These are phyloP conservation scores for Eruca vesicaria DNA, from an alignment of 441 rosid genomes.

Conservation along the genomic window DNA sequence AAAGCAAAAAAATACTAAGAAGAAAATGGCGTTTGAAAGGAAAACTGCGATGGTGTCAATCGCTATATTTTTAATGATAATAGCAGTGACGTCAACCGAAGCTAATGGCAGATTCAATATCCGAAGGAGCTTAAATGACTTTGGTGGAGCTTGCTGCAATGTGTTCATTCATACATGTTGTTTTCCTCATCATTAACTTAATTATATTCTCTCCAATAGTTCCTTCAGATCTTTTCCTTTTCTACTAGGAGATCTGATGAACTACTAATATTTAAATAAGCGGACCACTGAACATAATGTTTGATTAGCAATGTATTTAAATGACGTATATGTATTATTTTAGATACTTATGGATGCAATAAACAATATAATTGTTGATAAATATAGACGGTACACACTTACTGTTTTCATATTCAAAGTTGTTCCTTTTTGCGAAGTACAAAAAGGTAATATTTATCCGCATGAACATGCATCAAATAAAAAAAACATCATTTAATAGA, in stretches of 20 bases:
- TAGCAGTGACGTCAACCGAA: background rate
- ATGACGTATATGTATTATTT: background rate
- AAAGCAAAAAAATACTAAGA: background rate
- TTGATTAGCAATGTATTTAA: constrained; percentile 6
- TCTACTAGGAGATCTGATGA: background rate
- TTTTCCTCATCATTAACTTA: constrained; percentile 20
- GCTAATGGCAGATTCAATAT: background rate
- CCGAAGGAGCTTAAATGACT: constrained; percentile 25
- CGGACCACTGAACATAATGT: background rate
- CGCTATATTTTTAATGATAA: background rate
- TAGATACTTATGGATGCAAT: background rate
- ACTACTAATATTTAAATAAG: background rate
- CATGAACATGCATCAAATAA: background rate
- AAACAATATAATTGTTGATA: background rate
- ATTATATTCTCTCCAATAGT: background rate
- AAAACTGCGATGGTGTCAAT: background rate
- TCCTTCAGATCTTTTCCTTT: background rate
- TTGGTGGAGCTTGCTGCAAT: constrained; percentile 33
- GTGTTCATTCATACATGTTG: constrained; percentile 26
- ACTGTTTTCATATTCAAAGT: background rate
- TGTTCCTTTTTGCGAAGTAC: background rate
- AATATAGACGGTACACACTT: background rate
- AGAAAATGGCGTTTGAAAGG: constrained; percentile 17
- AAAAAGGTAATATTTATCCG: background rate
- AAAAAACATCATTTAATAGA: background rate